Percentiles rank a stretch among this genome's conserved stretches.
phyloP scores from a whole-genome alignment of 129 eudicot genomes.

The Saposhnikovia divaricata region DNA sequence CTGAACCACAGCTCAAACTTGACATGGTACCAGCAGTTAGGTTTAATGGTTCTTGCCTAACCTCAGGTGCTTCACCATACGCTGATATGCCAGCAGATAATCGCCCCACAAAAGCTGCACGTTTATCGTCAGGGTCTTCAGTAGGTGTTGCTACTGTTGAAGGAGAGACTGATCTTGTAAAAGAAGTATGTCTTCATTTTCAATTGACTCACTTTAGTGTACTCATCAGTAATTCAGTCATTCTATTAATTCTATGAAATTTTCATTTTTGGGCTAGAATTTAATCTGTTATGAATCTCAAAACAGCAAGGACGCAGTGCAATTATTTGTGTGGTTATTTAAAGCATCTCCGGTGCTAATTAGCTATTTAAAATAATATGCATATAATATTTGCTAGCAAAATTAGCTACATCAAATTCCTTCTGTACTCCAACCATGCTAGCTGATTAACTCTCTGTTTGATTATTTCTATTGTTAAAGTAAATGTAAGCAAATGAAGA shows the following conservation, averaged over 20 bases:
- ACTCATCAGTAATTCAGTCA: background rate
- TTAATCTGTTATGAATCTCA: background rate
- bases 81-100: background rate
- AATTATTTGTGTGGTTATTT: background rate
- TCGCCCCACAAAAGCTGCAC: slow-evolving; percentile 55
- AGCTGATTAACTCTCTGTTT: background rate
- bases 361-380: background rate
- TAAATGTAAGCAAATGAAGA: no score
- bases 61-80: slow-evolving; percentile 52
- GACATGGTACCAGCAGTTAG: slow-evolving; percentile 74
- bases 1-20: slow-evolving; percentile 52
- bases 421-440: background rate
- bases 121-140: slow-evolving; percentile 49
- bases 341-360: background rate
- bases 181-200: slow-evolving; percentile 45
- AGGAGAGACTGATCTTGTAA: slow-evolving; percentile 72
- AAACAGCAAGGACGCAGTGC: background rate
- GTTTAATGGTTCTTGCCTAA: slow-evolving; percentile 90
- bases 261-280: background rate
- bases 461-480: background rate
- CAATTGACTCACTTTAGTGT: background rate
- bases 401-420: background rate
- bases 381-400: background rate
- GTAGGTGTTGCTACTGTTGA: slow-evolving; percentile 89
- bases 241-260: background rate